Conservation (phyloP, 495 filamentous ascomycete genomes). For the Bacidia gigantensis region DNA sequence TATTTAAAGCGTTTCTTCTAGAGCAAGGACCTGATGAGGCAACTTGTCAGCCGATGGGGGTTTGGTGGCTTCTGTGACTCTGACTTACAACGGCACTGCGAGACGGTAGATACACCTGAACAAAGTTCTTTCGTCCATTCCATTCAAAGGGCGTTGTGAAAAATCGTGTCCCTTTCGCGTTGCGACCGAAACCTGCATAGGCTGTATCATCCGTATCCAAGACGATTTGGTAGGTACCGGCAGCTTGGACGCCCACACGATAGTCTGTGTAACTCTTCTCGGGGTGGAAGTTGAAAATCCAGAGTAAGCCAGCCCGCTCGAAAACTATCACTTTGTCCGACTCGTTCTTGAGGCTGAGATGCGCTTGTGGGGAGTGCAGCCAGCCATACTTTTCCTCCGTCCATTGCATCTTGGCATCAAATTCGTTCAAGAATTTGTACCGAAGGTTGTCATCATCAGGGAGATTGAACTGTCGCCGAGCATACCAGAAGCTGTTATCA, state of each 20-base stretch:
- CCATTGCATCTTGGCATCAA: conserved; percentile 82
- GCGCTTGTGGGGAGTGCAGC: conserved; percentile 77
- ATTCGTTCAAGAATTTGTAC: conserved; percentile 87
- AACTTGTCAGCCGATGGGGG: conserved; percentile 12
- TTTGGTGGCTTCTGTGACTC: neutral
- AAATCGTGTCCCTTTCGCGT: conserved; percentile 66
- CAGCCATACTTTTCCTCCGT: conserved; percentile 83
- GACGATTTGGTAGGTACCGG: conserved; percentile 79
- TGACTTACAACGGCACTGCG: conserved; percentile 72
- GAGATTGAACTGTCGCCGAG: conserved; percentile 86
- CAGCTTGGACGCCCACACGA: conserved; percentile 68
- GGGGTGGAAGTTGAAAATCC: conserved; percentile 93
- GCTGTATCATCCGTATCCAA: conserved; percentile 65
- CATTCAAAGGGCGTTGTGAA: conserved; percentile 81
- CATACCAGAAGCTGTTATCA: conserved; percentile 93
- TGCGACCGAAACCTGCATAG: conserved; percentile 67
- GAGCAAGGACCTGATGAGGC: conserved; percentile 17
- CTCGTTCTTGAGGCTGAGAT: conserved; percentile 88
- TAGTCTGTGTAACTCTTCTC: conserved; percentile 84
- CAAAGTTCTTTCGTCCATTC: conserved; percentile 80
- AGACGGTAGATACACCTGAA: conserved; percentile 81
- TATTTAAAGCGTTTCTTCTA: conserved; percentile 17
- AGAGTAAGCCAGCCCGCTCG: conserved; percentile 79
- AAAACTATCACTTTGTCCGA: conserved; percentile 91
- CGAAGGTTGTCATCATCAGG: conserved; percentile 74